phyloP scores from a whole-genome alignment of 257 asterid genomes.

The Nicotiana tabacum region DNA sequence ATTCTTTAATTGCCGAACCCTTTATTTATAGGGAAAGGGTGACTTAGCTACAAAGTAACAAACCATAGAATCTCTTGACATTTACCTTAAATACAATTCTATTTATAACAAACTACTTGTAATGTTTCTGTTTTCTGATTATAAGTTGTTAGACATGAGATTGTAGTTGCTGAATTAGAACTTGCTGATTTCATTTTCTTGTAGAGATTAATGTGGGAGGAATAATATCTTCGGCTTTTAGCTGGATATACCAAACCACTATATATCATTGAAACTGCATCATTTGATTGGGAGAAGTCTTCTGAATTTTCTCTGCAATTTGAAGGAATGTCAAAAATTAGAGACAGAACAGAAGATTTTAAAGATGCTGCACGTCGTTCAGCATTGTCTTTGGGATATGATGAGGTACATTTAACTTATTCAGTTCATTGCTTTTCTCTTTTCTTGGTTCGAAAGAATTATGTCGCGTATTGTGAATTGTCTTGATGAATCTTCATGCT shows the following conservation, averaged over 20 bases:
- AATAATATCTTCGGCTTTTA: not conserved
- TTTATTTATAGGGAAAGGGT: no score
- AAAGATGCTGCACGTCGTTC: conserved; percentile 76
- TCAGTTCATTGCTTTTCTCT: not conserved
- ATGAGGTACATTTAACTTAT: conserved; percentile 47
- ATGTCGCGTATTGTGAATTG: not conserved
- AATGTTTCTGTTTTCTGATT: not conserved
- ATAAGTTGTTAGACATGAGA: not conserved
- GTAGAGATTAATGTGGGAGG: not conserved
- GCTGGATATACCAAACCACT: not conserved
- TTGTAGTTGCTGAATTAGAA: not conserved
- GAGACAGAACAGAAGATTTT: conserved; percentile 92
- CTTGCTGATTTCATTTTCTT: not conserved
- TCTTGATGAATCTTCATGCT: not conserved
- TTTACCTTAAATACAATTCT: no score
- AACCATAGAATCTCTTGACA: no score
- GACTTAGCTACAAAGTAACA: no score
- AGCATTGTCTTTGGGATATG: conserved; percentile 65
- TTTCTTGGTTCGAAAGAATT: not conserved
- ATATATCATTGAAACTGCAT: not conserved
- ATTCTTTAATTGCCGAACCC: no score
- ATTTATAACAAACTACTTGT: not conserved
- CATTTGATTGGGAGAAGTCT: not conserved
- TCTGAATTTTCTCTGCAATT: not conserved
- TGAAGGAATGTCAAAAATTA: conserved; percentile 55